Evolutionary conservation across 768 basidiomycete species (phyloP).

Genomic region (Cytidiella melzeri): DNA sequence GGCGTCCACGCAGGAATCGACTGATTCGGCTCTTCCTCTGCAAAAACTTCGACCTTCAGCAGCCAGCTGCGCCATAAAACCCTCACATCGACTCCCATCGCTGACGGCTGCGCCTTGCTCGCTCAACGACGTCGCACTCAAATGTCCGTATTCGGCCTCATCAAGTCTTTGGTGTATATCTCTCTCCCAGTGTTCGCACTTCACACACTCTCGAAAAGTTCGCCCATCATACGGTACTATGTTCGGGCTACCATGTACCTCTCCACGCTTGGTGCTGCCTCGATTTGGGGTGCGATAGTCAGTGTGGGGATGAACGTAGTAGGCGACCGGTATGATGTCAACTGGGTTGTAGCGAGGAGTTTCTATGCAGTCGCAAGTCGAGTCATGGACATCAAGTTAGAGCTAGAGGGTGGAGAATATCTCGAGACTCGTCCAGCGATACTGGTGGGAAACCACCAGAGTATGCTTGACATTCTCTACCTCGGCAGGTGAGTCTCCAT

Average conservation of each 20-base stretch:
- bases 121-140: conserved; percentile 1
- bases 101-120: not conserved
- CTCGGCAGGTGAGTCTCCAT: conserved; percentile 59
- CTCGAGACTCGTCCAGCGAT: conserved; percentile 67
- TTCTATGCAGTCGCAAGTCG: conserved; percentile 71
- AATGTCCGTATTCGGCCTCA: conserved; percentile 61
- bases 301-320: conserved; percentile 59
- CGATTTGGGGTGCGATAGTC: conserved; percentile 64
- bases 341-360: conserved; percentile 73
- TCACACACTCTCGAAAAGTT: conserved; percentile 49
- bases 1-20: not conserved
- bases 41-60: conserved; percentile 1
- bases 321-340: conserved; percentile 73
- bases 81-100: not conserved
- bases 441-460: conserved; percentile 88
- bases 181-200: conserved; percentile 68
- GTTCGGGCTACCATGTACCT: conserved; percentile 68
- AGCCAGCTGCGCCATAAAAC: not conserved
- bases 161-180: conserved; percentile 72
- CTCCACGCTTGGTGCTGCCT: conserved; percentile 61
- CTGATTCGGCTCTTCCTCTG: conserved; percentile 7
- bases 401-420: conserved; percentile 84
- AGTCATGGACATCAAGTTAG: conserved; percentile 58
- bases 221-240: conserved; percentile 62
- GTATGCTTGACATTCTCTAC: conserved; percentile 81